A percentile compares a stretch with the other conserved stretches of the same genome.
Evolutionary conservation across 768 basidiomycete species (phyloP).

Genomic region (Tephrocybe sp.): DNA sequence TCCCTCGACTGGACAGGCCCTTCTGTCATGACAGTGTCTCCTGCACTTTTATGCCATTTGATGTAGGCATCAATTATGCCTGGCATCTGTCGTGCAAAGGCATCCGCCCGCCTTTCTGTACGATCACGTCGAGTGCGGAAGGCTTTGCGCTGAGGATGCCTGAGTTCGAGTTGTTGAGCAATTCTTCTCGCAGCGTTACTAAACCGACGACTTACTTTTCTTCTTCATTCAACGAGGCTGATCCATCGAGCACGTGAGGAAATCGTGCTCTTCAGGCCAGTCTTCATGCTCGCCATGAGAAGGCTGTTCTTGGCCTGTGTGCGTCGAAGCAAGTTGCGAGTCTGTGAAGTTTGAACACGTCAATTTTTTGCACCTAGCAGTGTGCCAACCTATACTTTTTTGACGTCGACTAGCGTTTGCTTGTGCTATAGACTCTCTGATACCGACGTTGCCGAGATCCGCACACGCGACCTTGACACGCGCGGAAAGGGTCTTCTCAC

Average conservation of each 20-base stretch:
- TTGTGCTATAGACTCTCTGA: too few relatives aligned
- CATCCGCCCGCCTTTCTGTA: neutral
- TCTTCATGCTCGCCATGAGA: too few relatives aligned
- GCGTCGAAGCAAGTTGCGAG: too few relatives aligned
- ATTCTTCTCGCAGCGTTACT: neutral
- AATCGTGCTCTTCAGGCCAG: neutral
- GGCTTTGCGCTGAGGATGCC: too few relatives aligned
- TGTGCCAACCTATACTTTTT: too few relatives aligned
- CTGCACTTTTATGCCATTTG: neutral
- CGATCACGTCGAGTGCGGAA: neutral
- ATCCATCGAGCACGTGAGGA: neutral
- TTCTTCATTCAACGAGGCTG: neutral
- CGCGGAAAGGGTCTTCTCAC: slow-evolving; percentile 85
- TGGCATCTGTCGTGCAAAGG: neutral
- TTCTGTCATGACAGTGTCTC: neutral
- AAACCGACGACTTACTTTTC: neutral
- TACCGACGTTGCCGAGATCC: slow-evolving; percentile 73
- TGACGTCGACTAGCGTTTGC: too few relatives aligned
- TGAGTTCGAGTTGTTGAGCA: too few relatives aligned
- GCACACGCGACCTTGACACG: slow-evolving; percentile 94
- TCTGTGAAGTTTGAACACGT: too few relatives aligned
- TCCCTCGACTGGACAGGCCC: neutral
- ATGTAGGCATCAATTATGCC: neutral
- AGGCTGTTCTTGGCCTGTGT: too few relatives aligned
- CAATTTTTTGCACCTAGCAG: too few relatives aligned